Base-by-base conservation (phyloP, 2,329 filamentous ascomycete genomes). In the Epicoccum nigrum region DNA sequence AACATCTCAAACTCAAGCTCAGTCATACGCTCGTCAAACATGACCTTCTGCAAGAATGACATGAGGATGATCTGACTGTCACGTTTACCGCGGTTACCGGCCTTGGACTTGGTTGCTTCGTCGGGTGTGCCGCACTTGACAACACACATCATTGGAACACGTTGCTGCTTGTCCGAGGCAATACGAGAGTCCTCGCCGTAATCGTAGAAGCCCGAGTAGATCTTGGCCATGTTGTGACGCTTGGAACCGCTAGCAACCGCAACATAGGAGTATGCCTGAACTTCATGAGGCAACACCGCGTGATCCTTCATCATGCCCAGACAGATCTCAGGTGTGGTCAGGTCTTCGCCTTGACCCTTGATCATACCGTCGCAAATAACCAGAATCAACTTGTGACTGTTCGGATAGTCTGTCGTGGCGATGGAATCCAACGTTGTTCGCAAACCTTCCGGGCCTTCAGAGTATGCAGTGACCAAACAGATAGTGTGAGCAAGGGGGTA, bases 11-110 rank as follows among this genome's bases (percentile, higher is more conserved):
- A 99, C 74, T 99, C 94, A 44, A 99, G 87, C 74, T 99, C 93
- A 15, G 95, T 99, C 94, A 99, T 99, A 56, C 94, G 89, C 77
- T 99, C 95, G 72, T 99, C 94, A 67, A 99, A 99, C 94, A 99
- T 99, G 70, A 99, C 94, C 79, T 99, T 99, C 72, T 99, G 94
- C 63, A 99, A 79, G 82, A 99, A 99, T 4, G 92, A 97, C 94
- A 99, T 99, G 61, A 99, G 83, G 64, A 99, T 94, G 69, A 99
- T 97, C 75, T 99, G 94, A 79, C 91, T 96, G 81, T 99, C 94
- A 72, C 94, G 90, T 82, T 99, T 99, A 76, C 94, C 95, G 76
- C 94, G 86, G 77, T 99, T 99, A 65, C 94, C 94, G 11, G 95
- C 91, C 77, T 99, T 99, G 50, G 88, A 82, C 64, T 88, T 88